Evolutionary conservation across 768 basidiomycete genomes (phyloP), one percentile per base, ranked within the genome.

Genomic region (Leccinum arenicola): DNA sequence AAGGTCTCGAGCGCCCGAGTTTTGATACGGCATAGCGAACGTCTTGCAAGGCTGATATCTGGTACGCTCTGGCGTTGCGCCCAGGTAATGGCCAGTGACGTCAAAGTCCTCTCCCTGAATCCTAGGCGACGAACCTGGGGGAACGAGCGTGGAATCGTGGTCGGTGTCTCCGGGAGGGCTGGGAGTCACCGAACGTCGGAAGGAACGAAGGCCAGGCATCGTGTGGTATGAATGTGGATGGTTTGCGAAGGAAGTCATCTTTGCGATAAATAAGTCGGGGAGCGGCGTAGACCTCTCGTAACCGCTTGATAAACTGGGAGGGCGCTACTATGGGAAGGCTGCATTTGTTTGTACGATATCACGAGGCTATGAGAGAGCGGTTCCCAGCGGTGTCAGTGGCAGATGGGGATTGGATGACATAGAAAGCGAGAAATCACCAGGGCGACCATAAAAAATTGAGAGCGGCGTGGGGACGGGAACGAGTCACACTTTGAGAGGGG

Each of bases 21-120:
- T 78, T 61, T 84, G 77, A 71, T 89, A 89, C 4, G 81, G 72
- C 23, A 88, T 77, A 0, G 83, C 78, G 4, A 83, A 82, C 4
- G 73, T 74, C 56, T 73, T 78, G 19, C 80, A 79, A 57, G 78
- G 68, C 15, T 78, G 78, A 35, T 60, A 35, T 56, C 57, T 53
- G 45, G 61, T 11, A 27, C 62, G 64, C 36, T 59, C 69, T 27
- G 61, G 55, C 3, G 55, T 10, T 27, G 14, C 3, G 11, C 35
- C 47, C 54, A 50, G 25, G n/a, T 29, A 23, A 19, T 52, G 58
- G 29, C 48, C 51, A 33, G 52, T 6, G 15, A 40, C n/a, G 38
- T 69, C 69, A 40, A 60, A 27, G 38, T 71, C 70, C 45, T 50
- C 47, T 19, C 27, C 53, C 5, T 54, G 38, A 25, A 45, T 40